Base-by-base conservation (phyloP, 2,329 filamentous ascomycete genomes). In the Pleoardoris graminearum region DNA sequence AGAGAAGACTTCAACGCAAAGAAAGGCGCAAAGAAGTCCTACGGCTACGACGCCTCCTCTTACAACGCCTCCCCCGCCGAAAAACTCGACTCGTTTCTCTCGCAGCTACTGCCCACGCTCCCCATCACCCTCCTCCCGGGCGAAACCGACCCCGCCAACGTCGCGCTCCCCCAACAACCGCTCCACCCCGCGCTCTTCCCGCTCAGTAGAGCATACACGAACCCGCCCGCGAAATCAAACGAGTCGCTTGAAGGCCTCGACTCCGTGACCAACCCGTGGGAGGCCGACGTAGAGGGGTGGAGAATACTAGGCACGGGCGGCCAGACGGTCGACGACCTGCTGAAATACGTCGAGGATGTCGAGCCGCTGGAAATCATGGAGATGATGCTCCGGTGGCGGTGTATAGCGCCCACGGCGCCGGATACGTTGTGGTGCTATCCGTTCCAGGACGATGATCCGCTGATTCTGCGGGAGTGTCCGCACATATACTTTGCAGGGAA, bases 371-470 rank as follows among this genome's bases (percentile, higher is more conserved):
- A 87, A 41, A 90, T 97, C 82, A 94, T 97, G 89, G 94, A 97
- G 74, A 87, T 87, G 51, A 94, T 96, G 85, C 86, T 96, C 60
- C 82, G 91, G 53, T 99, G 94, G 94, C 83, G 94, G 56, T 90
- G 91, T 68, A 86, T 86, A 60, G 94, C 94, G 4, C 94, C 94
- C 1, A 99, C 94, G 0, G 94, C 94, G 1, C 94, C 95, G 0
- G 95, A 99, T 74, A 99, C 95, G 0, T 71, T 99, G 37, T 96
- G 91, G 90, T 92, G 89, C 68, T 99, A 97, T 69, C 94, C 94
- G 0, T 99, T 96, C 75, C 92, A 97, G 74, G 89, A 94, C 16
- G 84, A 91, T 44, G 95, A 99, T 68, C 91, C 90, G 0, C 95
- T 97, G 67, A 88, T 97, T 37, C 81, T 99, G 65, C 84, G 87